These are phyloP conservation scores for Blastomyces silverae DNA, from an alignment of 2,329 filamentous ascomycete species.

Conservation along the genomic window DNA sequence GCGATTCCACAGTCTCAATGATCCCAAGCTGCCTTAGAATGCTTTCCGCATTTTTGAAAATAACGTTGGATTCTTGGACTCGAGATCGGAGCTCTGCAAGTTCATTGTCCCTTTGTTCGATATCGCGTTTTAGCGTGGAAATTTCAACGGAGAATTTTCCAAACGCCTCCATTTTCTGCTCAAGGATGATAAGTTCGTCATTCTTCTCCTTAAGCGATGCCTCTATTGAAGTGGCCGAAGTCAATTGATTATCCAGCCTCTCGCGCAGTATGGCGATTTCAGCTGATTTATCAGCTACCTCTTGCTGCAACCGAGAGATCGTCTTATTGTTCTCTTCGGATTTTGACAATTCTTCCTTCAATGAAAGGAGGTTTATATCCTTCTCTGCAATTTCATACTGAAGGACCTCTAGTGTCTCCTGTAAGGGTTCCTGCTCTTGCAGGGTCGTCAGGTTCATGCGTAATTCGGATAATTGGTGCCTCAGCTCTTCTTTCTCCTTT, in stretches of 20 bases:
- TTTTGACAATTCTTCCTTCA: constrained; percentile 24
- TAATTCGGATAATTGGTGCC: constrained; percentile 17
- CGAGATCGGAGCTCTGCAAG: constrained; percentile 3
- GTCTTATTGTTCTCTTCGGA: constrained; percentile 27
- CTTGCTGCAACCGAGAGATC: constrained; percentile 27
- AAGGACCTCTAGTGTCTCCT: constrained; percentile 17
- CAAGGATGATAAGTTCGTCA: constrained; percentile 13
- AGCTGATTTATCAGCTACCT: constrained; percentile 20
- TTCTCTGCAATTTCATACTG: constrained; percentile 29
- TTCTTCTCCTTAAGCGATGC: constrained; percentile 9
- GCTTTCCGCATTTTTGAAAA: constrained; percentile 21
- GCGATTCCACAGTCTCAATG: constrained; percentile 19
- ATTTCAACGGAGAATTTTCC: neutral
- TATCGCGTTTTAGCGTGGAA: neutral
- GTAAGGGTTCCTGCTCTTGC: constrained; percentile 14
- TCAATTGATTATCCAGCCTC: constrained; percentile 29
- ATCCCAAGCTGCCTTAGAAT: constrained; percentile 21
- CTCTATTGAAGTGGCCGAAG: constrained; percentile 21
- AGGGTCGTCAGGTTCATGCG: constrained; percentile 10
- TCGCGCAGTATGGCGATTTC: constrained; percentile 24
- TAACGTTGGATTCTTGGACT: neutral
- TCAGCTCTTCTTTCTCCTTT: constrained; percentile 20
- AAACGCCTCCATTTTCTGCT: constrained; percentile 4
- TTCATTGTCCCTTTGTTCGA: constrained; percentile 9
- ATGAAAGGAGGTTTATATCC: constrained; percentile 28